Evolutionary conservation across 768 basidiomycete genomes (phyloP).

Genomic region (Cyathus striatus): DNA sequence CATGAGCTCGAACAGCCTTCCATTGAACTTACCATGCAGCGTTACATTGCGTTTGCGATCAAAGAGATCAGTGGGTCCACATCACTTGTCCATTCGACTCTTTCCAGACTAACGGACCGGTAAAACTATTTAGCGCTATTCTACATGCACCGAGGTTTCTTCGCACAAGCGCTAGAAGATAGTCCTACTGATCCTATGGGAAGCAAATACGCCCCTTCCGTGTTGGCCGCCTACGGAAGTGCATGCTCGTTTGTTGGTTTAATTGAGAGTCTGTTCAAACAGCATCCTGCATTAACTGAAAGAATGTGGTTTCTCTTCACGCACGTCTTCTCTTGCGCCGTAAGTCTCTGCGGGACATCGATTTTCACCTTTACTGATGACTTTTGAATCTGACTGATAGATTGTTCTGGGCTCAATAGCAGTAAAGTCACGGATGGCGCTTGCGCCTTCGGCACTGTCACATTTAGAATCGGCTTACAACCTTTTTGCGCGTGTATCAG

Average conservation of each 20-base stretch:
- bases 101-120: too few species aligned
- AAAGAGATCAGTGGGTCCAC: slow-evolving; percentile 57
- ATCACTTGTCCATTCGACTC: slow-evolving; percentile 1
- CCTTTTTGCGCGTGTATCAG: slow-evolving; percentile 51
- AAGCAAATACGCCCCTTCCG: slow-evolving; percentile 64
- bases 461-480: slow-evolving; percentile 60
- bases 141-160: slow-evolving; percentile 74
- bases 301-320: slow-evolving; percentile 72
- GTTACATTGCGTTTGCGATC: slow-evolving; percentile 62
- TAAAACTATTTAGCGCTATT: slow-evolving; percentile 43
- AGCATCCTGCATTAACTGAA: slow-evolving; percentile 61
- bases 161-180: slow-evolving; percentile 65
- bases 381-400: too few species aligned
- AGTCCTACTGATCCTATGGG: slow-evolving; percentile 59
- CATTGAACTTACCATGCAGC: slow-evolving; percentile 60
- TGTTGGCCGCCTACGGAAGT: slow-evolving; percentile 64
- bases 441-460: slow-evolving; percentile 62
- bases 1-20: slow-evolving; percentile 39
- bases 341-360: too few species aligned
- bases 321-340: slow-evolving; percentile 69
- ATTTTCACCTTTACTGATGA: too few species aligned
- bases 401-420: slow-evolving; percentile 70
- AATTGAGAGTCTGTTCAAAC: slow-evolving; percentile 58
- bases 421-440: slow-evolving; percentile 55
- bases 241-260: slow-evolving; percentile 66